These are phyloP conservation scores for Centella asiatica DNA, from an alignment of 129 eudicot genomes.

Conservation along the genomic window DNA sequence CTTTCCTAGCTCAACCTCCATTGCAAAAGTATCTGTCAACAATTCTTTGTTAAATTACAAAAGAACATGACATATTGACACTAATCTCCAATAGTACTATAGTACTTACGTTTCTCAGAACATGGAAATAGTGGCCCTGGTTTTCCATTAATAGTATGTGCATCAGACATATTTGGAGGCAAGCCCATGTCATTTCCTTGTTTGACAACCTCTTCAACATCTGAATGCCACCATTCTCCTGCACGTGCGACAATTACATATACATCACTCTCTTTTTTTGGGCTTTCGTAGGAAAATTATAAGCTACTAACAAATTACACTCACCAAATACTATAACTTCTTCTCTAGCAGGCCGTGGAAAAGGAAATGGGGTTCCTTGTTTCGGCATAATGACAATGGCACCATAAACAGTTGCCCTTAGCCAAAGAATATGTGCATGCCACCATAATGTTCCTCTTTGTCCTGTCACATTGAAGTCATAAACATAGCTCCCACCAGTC, in stretches of 20 bases:
- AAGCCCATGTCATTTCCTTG: background rate
- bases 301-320: too few relatives aligned
- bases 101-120: background rate
- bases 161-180: background rate
- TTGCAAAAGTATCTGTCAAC: conserved; percentile 2
- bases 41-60: too few relatives aligned
- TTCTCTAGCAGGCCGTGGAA: background rate
- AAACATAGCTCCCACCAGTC: background rate
- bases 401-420: conserved; percentile 1
- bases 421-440: conserved; percentile 4
- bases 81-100: background rate
- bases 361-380: background rate
- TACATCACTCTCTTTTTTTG: too few relatives aligned
- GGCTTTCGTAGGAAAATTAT: too few relatives aligned
- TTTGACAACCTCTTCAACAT: background rate
- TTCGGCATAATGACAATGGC: conserved; percentile 1
- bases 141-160: background rate
- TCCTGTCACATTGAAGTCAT: too few relatives aligned
- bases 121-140: background rate
- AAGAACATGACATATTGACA: background rate
- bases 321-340: background rate
- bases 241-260: too few relatives aligned
- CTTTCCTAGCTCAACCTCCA: conserved; percentile 1
- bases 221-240: background rate
- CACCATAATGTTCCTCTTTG: background rate